Base-by-base conservation (phyloP, 2,329 filamentous ascomycete species). In the Aspergillus sp. region DNA sequence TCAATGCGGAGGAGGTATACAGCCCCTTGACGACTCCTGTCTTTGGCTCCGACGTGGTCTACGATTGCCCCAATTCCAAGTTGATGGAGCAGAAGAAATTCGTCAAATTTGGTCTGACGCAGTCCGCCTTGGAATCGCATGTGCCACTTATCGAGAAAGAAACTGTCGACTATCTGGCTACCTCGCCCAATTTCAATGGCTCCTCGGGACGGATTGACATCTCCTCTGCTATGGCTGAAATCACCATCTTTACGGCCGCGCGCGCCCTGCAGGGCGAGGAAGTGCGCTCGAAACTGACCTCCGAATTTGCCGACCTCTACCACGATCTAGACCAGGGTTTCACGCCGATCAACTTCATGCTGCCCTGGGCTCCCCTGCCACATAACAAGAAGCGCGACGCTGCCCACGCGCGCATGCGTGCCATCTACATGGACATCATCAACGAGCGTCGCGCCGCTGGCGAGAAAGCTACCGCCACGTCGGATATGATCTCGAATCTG, bases 81-180 rank as follows among this genome's bases (percentile, higher is more conserved):
- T 84, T 96, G 71, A 96, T 96, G 91, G 92, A 96, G 80, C 92
- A 96, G 82, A 96, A 96, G 82, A 95, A 95, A 71, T 87, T 88
- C 67, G 81, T 88, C 78, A 88, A 88, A 69, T 87, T 83, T 63
- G 86, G 86, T 39, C 80, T 88, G 61, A 87, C 85, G 2, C 78
- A 82, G 63, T 80, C 84, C 31, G 83, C 85, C 18, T 81, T 88
- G 57, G 80, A 80, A 65, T 85, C 85, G 51, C 94, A 96, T 76
- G 90, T 96, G 26, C 87, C 86, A 58, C 86, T 96, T 70, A 94
- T 96, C 72, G 92, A 96, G 76, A 87, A 90, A 63, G 81, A 85
- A 65, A 84, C 68, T 10, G 59, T 64, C 22, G 63, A 86, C 65
- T 87, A 85, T 69, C 72, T 86, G 69, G 78, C 80, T 63, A 76